A percentile compares a stretch with the other conserved stretches of the same genome.
These are phyloP conservation scores for Aspergillus ostianus DNA, from an alignment of 495 filamentous ascomycete genomes.

Conservation along the genomic window DNA sequence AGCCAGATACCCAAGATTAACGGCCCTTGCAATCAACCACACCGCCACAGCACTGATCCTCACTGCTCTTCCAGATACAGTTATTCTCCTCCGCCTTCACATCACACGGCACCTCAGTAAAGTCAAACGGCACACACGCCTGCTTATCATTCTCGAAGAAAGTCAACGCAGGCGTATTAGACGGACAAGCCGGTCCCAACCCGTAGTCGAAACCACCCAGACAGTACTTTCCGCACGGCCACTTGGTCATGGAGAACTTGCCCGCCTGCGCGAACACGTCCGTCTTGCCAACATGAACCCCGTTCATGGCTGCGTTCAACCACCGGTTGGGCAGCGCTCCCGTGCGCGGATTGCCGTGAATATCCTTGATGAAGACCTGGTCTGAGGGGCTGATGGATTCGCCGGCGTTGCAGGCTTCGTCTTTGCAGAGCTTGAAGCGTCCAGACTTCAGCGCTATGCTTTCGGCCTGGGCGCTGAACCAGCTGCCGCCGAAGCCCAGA, in stretches of 20 bases:
- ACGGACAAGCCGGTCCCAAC: slow-evolving; percentile 7
- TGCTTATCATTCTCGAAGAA: slow-evolving; percentile 11
- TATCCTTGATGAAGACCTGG: slow-evolving; percentile 8
- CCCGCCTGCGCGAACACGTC: slow-evolving; percentile 1
- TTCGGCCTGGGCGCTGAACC: slow-evolving; percentile 7
- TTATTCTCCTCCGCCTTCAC: slow-evolving; percentile 9
- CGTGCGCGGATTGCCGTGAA: slow-evolving; percentile 7
- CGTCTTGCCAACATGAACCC: slow-evolving; percentile 11
- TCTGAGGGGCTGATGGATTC: slow-evolving; percentile 8
- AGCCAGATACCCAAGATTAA: background rate
- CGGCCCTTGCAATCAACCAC: slow-evolving; percentile 4
- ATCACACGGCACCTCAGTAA: slow-evolving; percentile 12
- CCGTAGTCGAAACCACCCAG: slow-evolving; percentile 7
- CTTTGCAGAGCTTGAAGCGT: slow-evolving; percentile 13
- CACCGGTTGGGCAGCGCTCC: slow-evolving; percentile 4
- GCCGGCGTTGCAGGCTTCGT: slow-evolving; percentile 3
- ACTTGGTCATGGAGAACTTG: slow-evolving; percentile 11
- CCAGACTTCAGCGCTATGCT: slow-evolving; percentile 8
- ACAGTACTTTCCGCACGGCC: slow-evolving; percentile 13
- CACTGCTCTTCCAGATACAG: slow-evolving; percentile 14
- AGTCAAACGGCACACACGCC: slow-evolving; percentile 8
- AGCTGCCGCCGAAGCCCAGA: slow-evolving; percentile 8
- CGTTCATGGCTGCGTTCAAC: slow-evolving; percentile 10
- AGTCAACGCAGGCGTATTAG: slow-evolving; percentile 7
- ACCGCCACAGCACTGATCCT: slow-evolving; percentile 9